These are phyloP conservation scores for Ascochyta clinopodiicola DNA, from an alignment of 2,329 filamentous ascomycete species.

Conservation along the genomic window DNA sequence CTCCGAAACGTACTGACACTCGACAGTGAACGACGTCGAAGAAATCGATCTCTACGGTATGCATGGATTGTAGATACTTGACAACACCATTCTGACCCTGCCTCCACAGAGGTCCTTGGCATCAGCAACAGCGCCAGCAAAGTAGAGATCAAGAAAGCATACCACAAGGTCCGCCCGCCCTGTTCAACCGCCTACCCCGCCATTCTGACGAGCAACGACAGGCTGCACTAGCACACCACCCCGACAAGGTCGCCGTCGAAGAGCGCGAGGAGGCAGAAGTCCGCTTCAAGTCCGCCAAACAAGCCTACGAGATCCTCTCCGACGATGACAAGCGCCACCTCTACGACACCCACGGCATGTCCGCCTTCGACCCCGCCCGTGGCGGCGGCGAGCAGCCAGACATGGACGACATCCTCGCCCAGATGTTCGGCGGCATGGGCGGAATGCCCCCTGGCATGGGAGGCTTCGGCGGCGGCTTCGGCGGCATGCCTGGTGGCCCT, in stretches of 20 bases:
- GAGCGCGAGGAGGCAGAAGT: conserved; percentile 84
- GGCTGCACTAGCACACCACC: conserved; percentile 88
- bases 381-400: conserved; percentile 73
- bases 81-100: neutral
- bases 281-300: conserved; percentile 90
- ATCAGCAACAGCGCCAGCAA: conserved; percentile 74
- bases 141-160: conserved; percentile 91
- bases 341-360: conserved; percentile 96
- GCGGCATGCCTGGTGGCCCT: conserved; percentile 57
- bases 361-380: conserved; percentile 83
- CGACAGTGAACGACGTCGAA: conserved; percentile 43
- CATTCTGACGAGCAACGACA: conserved; percentile 46
- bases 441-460: conserved; percentile 60
- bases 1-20: neutral
- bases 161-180: conserved; percentile 75
- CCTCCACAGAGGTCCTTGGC: conserved; percentile 73
- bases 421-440: conserved; percentile 77
- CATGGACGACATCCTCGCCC: conserved; percentile 87
- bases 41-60: conserved; percentile 66
- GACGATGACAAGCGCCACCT: conserved; percentile 92
- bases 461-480: conserved; percentile 67
- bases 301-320: conserved; percentile 96
- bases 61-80: neutral
- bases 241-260: conserved; percentile 91
- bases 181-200: conserved; percentile 16